Percentiles rank a stretch among this genome's conserved stretches.
These are phyloP conservation scores for Scleroderma citrinum DNA, from an alignment of 768 basidiomycete genomes.

Conservation along the genomic window DNA sequence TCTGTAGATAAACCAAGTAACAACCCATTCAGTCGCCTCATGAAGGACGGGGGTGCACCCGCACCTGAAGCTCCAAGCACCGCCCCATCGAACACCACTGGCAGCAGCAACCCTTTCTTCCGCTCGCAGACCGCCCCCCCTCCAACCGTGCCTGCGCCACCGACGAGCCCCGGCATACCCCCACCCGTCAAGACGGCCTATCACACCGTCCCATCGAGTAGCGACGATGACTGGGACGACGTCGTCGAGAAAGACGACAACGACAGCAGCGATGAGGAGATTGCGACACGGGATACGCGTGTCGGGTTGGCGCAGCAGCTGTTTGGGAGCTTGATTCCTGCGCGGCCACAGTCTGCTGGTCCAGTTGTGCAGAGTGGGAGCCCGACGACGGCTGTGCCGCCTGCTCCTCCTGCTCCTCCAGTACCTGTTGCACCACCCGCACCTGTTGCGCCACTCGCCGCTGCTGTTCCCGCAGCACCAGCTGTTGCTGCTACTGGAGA, in stretches of 20 bases:
- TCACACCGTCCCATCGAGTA: slow-evolving; percentile 51
- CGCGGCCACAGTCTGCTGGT: slow-evolving; percentile 53
- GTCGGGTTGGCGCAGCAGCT: slow-evolving; percentile 71
- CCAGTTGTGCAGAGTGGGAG: slow-evolving; percentile 14
- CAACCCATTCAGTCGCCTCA: slow-evolving; percentile 76
- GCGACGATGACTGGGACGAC: slow-evolving; percentile 84
- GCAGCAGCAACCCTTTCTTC: slow-evolving; percentile 74
- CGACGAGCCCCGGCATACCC: slow-evolving; percentile 33
- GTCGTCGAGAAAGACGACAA: slow-evolving; percentile 65
- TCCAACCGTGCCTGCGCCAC: slow-evolving; percentile 33
- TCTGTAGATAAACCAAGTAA: slow-evolving; percentile 48
- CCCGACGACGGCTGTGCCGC: slow-evolving; percentile 21
- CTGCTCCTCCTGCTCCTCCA: slow-evolving; percentile 29
- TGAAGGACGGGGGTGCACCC: slow-evolving; percentile 39
- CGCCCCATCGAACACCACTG: too few relatives aligned
- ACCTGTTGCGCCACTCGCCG: slow-evolving; percentile 29
- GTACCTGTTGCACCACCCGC: slow-evolving; percentile 26
- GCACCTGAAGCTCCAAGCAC: slow-evolving; percentile 31
- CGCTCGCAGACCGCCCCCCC: slow-evolving; percentile 40
- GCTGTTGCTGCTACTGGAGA: slow-evolving; percentile 37
- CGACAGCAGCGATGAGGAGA: slow-evolving; percentile 77
- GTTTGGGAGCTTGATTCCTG: slow-evolving; percentile 66
- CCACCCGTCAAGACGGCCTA: slow-evolving; percentile 51
- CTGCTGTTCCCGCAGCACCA: slow-evolving; percentile 26
- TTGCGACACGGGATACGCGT: slow-evolving; percentile 55